phyloP scores from a whole-genome alignment of 495 filamentous ascomycete genomes.

The Penicillium mononematosum region DNA sequence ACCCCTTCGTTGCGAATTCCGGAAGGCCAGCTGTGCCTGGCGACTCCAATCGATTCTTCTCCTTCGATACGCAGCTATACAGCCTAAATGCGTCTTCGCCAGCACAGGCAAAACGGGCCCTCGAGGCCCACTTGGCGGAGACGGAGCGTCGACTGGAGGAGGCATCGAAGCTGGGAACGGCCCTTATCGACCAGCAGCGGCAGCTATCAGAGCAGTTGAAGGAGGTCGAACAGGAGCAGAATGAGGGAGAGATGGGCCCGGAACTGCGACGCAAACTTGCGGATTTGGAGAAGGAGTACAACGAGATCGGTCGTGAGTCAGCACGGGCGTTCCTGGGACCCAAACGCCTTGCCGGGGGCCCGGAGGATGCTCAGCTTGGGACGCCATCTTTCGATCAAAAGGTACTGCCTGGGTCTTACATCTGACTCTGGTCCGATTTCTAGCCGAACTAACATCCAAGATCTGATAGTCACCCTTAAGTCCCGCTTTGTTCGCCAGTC shows the following conservation, averaged over 20 bases:
- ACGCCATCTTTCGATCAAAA: slow-evolving; percentile 64
- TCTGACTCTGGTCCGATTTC: neutral
- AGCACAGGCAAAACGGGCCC: slow-evolving; percentile 78
- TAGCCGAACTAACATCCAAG: slow-evolving; percentile 15
- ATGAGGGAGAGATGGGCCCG: slow-evolving; percentile 76
- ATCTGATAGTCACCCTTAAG: slow-evolving; percentile 60
- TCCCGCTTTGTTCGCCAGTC: slow-evolving; percentile 77
- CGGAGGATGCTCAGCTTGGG: slow-evolving; percentile 52
- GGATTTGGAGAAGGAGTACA: slow-evolving; percentile 91
- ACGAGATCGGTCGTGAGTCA: slow-evolving; percentile 88
- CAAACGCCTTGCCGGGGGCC: slow-evolving; percentile 70
- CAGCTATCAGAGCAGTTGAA: slow-evolving; percentile 76
- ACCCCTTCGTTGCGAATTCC: slow-evolving; percentile 53
- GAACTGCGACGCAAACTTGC: slow-evolving; percentile 79
- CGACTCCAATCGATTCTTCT: slow-evolving; percentile 68
- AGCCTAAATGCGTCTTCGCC: slow-evolving; percentile 76
- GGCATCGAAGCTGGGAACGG: slow-evolving; percentile 80
- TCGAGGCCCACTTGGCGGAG: slow-evolving; percentile 88
- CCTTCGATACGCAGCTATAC: slow-evolving; percentile 76
- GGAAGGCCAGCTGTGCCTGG: slow-evolving; percentile 38
- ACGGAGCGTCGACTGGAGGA: slow-evolving; percentile 89
- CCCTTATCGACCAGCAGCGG: slow-evolving; percentile 79
- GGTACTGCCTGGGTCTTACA: slow-evolving; percentile 36
- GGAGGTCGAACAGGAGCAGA: slow-evolving; percentile 78
- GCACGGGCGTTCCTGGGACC: slow-evolving; percentile 82